Evolutionary conservation across 257 asterid genomes (phyloP).

Genomic region (Solanum clarkiae): DNA sequence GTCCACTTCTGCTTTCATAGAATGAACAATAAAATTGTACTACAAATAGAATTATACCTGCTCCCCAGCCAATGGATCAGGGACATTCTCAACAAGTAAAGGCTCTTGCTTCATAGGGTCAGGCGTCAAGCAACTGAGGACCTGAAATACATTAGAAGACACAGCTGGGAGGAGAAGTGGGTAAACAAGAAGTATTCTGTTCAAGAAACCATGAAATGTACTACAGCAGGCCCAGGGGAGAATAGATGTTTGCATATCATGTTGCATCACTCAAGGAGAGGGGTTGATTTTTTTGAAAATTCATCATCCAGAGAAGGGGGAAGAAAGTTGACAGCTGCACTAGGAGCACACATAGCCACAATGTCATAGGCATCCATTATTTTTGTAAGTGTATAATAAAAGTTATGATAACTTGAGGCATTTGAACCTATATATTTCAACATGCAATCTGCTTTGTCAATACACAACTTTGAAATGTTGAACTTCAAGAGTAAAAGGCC

Average conservation of each 20-base stretch:
- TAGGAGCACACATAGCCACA: background rate
- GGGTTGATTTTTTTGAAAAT: background rate
- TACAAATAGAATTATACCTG: conserved; percentile 41
- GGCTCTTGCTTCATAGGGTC: conserved; percentile 91
- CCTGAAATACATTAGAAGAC: conserved; percentile 37
- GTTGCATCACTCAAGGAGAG: background rate
- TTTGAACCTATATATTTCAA: background rate
- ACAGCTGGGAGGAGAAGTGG: background rate
- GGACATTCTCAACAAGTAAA: conserved; percentile 63
- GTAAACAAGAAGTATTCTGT: background rate
- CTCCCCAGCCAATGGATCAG: conserved; percentile 90
- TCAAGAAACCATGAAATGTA: background rate
- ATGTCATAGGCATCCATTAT: background rate
- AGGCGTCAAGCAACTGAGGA: conserved; percentile 50
- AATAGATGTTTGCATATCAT: background rate
- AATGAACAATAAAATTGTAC: background rate
- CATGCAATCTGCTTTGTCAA: background rate
- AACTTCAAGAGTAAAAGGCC: background rate
- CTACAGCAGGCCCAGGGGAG: background rate
- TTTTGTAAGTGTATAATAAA: background rate
- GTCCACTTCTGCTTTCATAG: background rate
- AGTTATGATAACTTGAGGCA: background rate
- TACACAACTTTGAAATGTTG: background rate
- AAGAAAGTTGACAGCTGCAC: background rate
- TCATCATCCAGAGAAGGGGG: background rate